Percentiles rank a stretch among this genome's conserved stretches.
phyloP scores from a whole-genome alignment of 2,329 filamentous ascomycete genomes.

The Talaromyces funiculosus region DNA sequence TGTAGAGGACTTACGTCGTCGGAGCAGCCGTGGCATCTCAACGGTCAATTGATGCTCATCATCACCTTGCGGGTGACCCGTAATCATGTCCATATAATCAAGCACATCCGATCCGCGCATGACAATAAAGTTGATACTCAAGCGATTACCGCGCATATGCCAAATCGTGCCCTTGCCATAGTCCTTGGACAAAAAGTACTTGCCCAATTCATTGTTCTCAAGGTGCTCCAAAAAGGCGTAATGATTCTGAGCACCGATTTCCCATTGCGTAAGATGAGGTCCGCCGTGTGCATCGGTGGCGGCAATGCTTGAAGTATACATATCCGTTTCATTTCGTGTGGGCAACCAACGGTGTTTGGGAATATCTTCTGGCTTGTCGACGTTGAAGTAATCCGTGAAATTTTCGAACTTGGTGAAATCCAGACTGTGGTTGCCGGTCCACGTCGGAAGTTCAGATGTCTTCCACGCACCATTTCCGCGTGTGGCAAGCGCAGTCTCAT shows the following conservation, averaged over 20 bases:
- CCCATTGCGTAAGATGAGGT: constrained; percentile 9
- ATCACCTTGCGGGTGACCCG: constrained; percentile 11
- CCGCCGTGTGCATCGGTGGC: constrained; percentile 11
- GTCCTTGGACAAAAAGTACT: constrained; percentile 11
- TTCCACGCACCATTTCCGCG: constrained; percentile 13
- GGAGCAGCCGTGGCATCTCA: constrained; percentile 12
- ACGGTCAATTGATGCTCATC: constrained; percentile 14
- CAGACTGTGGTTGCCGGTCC: constrained; percentile 1
- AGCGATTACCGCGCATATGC: constrained; percentile 11
- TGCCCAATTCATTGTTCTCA: constrained; percentile 12
- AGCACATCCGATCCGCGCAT: constrained; percentile 13
- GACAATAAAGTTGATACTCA: constrained; percentile 14
- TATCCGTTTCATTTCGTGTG: constrained; percentile 8
- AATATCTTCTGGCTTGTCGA: constrained; percentile 6
- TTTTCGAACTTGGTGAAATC: constrained; percentile 10
- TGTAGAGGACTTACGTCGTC: constrained; percentile 2
- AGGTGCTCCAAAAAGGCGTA: constrained; percentile 12
- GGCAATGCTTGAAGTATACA: constrained; percentile 13
- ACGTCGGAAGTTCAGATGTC: constrained; percentile 9
- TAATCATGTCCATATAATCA: constrained; percentile 12
- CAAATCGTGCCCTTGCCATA: constrained; percentile 13
- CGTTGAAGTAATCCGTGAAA: constrained; percentile 10
- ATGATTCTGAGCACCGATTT: constrained; percentile 15
- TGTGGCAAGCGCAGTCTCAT: constrained; percentile 8
- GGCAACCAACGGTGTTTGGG: constrained; percentile 14